Evolutionary conservation across 495 filamentous ascomycete genomes (phyloP).

Genomic region (Xylaria bambusicola): DNA sequence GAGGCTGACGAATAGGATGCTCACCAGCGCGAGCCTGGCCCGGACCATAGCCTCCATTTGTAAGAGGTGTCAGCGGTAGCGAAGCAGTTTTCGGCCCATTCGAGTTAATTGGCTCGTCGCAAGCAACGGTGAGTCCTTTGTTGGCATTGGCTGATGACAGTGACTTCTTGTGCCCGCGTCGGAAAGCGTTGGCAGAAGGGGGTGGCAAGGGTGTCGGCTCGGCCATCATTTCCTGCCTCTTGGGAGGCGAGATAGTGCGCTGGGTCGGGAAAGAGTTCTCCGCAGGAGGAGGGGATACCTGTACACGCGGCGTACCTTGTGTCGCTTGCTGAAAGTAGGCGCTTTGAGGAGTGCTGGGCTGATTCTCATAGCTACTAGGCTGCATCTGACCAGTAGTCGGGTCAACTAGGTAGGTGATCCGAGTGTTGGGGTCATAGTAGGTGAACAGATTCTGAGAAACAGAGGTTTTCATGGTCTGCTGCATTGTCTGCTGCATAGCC

Average conservation of each 20-base stretch:
- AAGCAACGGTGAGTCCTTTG: slow-evolving; percentile 58
- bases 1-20: slow-evolving; percentile 91
- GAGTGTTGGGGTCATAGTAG: slow-evolving; percentile 80
- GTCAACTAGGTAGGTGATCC: slow-evolving; percentile 66
- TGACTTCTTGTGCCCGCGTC: slow-evolving; percentile 88
- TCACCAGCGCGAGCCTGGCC: slow-evolving; percentile 91
- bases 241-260: slow-evolving; percentile 70
- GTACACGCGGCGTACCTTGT: slow-evolving; percentile 59
- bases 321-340: slow-evolving; percentile 43
- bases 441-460: slow-evolving; percentile 65
- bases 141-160: slow-evolving; percentile 71
- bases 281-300: slow-evolving; percentile 75
- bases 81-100: slow-evolving; percentile 74
- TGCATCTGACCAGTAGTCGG: slow-evolving; percentile 49
- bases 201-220: slow-evolving; percentile 75
- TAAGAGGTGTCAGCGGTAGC: slow-evolving; percentile 78
- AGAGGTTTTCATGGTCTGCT: too few species aligned
- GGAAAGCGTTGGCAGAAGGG: slow-evolving; percentile 82
- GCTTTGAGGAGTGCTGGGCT: slow-evolving; percentile 32
- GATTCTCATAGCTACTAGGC: slow-evolving; percentile 31
- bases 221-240: slow-evolving; percentile 59
- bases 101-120: slow-evolving; percentile 58
- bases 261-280: slow-evolving; percentile 50
- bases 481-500: slow-evolving; percentile 51
- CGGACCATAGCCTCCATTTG: slow-evolving; percentile 82